These are phyloP conservation scores for Geotrichum aggregatum DNA, from an alignment of 1,139 yeast genomes.

Conservation along the genomic window DNA sequence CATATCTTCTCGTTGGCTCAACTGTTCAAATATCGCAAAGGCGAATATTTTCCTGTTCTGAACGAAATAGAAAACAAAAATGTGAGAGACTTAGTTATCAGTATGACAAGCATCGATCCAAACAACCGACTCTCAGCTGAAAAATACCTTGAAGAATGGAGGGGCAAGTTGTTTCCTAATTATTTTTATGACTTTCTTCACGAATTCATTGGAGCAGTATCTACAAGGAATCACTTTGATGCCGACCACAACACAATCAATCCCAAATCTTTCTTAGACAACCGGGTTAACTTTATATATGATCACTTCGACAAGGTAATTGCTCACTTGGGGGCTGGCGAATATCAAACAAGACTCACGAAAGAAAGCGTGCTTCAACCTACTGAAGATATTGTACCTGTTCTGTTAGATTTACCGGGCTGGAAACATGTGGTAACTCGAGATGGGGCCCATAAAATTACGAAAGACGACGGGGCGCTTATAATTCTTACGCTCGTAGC, in stretches of 20 bases:
- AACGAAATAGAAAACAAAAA: conserved; percentile 50
- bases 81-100: conserved; percentile 52
- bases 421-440: conserved; percentile 34
- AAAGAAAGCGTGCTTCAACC: conserved; percentile 2
- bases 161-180: conserved; percentile 57
- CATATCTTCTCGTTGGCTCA: conserved; percentile 85
- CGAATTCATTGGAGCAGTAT: conserved; percentile 54
- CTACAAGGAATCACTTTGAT: conserved; percentile 27
- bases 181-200: conserved; percentile 68
- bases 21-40: conserved; percentile 71
- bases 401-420: conserved; percentile 52
- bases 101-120: conserved; percentile 66
- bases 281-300: conserved; percentile 18
- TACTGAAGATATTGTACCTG: conserved; percentile 34
- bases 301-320: conserved; percentile 42
- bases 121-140: conserved; percentile 52
- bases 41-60: conserved; percentile 62
- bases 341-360: conserved; percentile 15
- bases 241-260: conserved; percentile 4
- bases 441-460: conserved; percentile 32
- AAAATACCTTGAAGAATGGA: conserved; percentile 50
- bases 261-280: conserved; percentile 18
- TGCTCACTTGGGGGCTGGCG: conserved; percentile 16
- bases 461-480: conserved; percentile 50
- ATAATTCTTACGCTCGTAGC: conserved; percentile 61